Evolutionary conservation across 2,329 filamentous ascomycete species (phyloP), one percentile per base, ranked within the genome.

Genomic region (Fusarium sterilihyphosum): DNA sequence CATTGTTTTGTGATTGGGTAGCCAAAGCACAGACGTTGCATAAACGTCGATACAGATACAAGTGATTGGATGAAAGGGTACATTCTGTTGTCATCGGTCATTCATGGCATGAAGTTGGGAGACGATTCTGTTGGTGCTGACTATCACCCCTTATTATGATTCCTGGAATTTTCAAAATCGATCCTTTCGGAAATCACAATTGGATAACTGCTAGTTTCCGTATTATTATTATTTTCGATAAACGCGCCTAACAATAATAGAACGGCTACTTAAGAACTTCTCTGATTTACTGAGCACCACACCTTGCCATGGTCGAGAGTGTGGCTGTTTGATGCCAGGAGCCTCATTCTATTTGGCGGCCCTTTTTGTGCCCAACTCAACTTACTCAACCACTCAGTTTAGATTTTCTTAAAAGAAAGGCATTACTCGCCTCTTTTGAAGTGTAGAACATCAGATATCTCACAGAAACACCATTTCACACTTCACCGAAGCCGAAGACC

Each of bases 101-200:
- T 37, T 54, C 44, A 63, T 70, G 49, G 49, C 57, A 72, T 53
- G 20, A 38, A 38, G 41, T 49, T 47, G 58, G 63, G 35, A 47
- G 38, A 38, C 24, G 54, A 49, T 53, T 35, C 47, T 40, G 47
- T 37, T 58, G 37, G 49, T 44, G 47, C 53, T 60, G 43, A 35
- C 46, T 33, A 50, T 61, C 35, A 43, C 24, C 26, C 62, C 47
- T 64, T 40, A 16, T 35, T 16, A 38, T 35, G 49, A 24, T 14
- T 24, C 52, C 64, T 75, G 53, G 62, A 52, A 70, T 63, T 65
- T 47, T 33, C 53, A 67, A 58, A 43, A 38, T 31, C 26, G 35
- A 29, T 58, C 53, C 38, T 60, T 61, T 54, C 18, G 31, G 46
- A 35, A 49, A 40, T 43, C 43, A 44, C 56, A 29, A 50, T 33